A percentile compares a stretch with the other conserved stretches of the same genome.
These are phyloP conservation scores for Hypoxylon cercidicola DNA, from an alignment of 495 filamentous ascomycete species.

Conservation along the genomic window DNA sequence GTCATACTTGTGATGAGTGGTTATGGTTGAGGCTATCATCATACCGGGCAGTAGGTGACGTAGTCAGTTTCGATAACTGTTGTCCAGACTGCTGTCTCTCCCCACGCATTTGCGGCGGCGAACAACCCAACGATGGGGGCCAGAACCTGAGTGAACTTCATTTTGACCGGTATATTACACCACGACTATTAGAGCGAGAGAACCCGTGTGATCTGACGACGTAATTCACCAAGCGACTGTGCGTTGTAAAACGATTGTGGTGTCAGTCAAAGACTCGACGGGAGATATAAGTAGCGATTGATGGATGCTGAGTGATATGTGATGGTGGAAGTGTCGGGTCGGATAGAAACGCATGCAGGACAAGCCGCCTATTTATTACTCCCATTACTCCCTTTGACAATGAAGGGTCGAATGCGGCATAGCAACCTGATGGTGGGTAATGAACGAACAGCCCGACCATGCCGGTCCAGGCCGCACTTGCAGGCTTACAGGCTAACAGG, in stretches of 20 bases:
- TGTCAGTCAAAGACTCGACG: slow-evolving; percentile 41
- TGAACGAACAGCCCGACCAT: slow-evolving; percentile 37
- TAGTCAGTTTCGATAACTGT: slow-evolving; percentile 49
- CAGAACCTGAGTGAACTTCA: slow-evolving; percentile 51
- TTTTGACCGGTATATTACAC: slow-evolving; percentile 40
- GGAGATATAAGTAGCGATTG: slow-evolving; percentile 41
- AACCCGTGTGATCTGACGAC: slow-evolving; percentile 27
- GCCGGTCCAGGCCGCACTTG: slow-evolving; percentile 41
- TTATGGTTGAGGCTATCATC: slow-evolving; percentile 15
- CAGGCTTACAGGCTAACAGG: slow-evolving; percentile 34
- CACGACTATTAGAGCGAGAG: slow-evolving; percentile 30
- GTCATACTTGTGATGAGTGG: background rate
- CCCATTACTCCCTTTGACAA: slow-evolving; percentile 24
- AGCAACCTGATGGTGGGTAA: slow-evolving; percentile 41
- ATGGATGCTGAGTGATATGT: slow-evolving; percentile 39
- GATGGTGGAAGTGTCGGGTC: slow-evolving; percentile 24
- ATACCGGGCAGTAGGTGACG: slow-evolving; percentile 52
- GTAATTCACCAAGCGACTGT: slow-evolving; percentile 37
- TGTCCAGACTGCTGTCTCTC: slow-evolving; percentile 39
- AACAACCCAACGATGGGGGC: slow-evolving; percentile 50
- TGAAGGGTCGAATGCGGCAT: slow-evolving; percentile 22
- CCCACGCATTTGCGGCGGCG: slow-evolving; percentile 44
- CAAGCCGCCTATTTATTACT: slow-evolving; percentile 43
- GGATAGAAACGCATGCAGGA: slow-evolving; percentile 26
- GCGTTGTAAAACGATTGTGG: slow-evolving; percentile 41